These are phyloP conservation scores for Eucalyptus tenuipes DNA, from an alignment of 345 rosid genomes.

Conservation along the genomic window DNA sequence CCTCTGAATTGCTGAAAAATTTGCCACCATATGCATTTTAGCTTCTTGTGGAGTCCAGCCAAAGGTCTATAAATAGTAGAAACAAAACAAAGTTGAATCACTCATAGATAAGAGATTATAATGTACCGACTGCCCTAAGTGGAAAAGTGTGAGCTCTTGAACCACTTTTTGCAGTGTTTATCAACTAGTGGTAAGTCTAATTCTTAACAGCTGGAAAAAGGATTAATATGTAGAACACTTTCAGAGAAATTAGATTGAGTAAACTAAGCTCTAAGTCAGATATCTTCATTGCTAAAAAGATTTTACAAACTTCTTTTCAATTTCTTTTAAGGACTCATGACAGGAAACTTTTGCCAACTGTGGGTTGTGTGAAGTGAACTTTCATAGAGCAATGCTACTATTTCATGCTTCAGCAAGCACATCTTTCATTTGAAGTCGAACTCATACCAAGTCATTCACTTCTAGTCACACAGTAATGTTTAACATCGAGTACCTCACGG, in stretches of 20 bases:
- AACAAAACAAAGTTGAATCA: background rate
- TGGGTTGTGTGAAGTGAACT: background rate
- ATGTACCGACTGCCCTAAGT: background rate
- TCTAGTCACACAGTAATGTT: background rate
- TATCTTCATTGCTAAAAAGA: background rate
- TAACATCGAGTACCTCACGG: slow-evolving; percentile 62
- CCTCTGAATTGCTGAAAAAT: slow-evolving; percentile 88
- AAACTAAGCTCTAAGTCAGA: background rate
- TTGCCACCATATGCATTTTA: slow-evolving; percentile 81
- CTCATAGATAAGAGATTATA: background rate
- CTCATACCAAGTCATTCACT: background rate
- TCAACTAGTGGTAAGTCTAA: background rate
- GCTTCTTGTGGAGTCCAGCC: slow-evolving; percentile 96
- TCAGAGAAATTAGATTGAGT: background rate
- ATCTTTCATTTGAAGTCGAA: background rate
- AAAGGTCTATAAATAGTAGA: slow-evolving; percentile 47
- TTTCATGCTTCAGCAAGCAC: background rate
- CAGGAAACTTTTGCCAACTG: background rate
- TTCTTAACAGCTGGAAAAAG: background rate
- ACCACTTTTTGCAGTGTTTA: background rate
- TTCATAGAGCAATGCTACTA: background rate
- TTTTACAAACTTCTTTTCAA: background rate
- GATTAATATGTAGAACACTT: background rate
- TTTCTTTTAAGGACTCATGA: background rate
- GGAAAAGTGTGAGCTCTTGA: background rate